phyloP scores from a whole-genome alignment of 306 rosid genomes.

The Gillenia trifoliata region DNA sequence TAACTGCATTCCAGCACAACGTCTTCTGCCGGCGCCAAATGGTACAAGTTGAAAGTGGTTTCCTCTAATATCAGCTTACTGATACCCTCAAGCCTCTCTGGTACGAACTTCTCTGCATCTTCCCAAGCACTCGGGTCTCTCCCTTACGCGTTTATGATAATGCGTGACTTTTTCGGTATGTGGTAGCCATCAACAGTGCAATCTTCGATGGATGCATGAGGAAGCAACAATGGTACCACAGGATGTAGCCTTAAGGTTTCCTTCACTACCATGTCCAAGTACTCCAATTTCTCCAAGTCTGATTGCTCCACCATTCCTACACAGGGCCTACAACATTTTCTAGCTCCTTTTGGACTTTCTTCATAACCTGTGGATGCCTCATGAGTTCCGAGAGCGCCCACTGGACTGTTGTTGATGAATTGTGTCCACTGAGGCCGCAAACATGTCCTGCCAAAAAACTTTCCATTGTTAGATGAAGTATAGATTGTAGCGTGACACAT shows the following conservation, averaged over 20 bases:
- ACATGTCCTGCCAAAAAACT: too few species aligned
- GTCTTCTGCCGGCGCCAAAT: background rate
- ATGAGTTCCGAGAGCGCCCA: too few species aligned
- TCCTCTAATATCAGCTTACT: background rate
- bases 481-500: too few species aligned
- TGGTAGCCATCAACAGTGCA: background rate
- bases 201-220: background rate
- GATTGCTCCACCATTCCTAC: too few species aligned
- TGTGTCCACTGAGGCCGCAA: too few species aligned
- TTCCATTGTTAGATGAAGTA: too few species aligned
- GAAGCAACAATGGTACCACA: background rate
- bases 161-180: background rate
- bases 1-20: background rate
- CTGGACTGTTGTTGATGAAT: too few species aligned
- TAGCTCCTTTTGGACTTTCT: too few species aligned
- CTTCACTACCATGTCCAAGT: too few species aligned
- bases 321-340: too few species aligned
- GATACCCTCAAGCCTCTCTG: background rate
- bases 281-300: too few species aligned
- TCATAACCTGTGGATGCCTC: too few species aligned
- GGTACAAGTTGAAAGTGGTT: background rate
- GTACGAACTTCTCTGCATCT: conserved; percentile 11
- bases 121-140: conserved; percentile 28
- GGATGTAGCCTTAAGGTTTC: background rate
- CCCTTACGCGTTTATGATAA: conserved; percentile 27